These are phyloP conservation scores for Takashimella tepidaria DNA, from an alignment of 1,284 basidiomycete genomes.

Conservation along the genomic window DNA sequence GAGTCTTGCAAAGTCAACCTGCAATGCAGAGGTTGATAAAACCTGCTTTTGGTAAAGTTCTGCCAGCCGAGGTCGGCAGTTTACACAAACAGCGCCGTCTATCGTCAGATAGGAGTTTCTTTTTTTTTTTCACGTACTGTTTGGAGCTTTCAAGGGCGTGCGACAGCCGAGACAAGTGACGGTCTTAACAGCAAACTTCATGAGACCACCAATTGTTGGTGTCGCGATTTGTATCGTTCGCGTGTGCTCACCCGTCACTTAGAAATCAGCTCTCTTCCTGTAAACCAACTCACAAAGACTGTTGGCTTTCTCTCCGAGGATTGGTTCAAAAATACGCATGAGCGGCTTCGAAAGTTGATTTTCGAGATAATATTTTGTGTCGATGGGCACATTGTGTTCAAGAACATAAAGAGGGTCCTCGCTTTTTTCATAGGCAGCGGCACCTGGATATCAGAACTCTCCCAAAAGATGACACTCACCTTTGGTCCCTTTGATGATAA, in stretches of 20 bases:
- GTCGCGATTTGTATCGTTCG: conserved; percentile 89
- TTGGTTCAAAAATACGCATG: conserved; percentile 95
- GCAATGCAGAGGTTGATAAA: conserved; percentile 63
- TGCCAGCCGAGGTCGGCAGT: conserved; percentile 74
- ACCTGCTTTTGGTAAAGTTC: conserved; percentile 89
- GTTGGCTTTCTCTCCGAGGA: conserved; percentile 80
- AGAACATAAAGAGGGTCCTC: conserved; percentile 93
- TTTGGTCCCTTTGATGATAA: conserved; percentile 92
- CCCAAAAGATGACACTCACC: conserved; percentile 58
- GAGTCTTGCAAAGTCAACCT: conserved; percentile 83
- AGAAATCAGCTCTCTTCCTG: too few relatives aligned
- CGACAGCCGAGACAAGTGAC: conserved; percentile 90
- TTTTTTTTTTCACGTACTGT: conserved; percentile 53
- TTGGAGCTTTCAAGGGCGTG: conserved; percentile 66
- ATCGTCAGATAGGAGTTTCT: conserved; percentile 10
- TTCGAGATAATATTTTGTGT: conserved; percentile 94
- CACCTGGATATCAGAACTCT: conserved; percentile 53
- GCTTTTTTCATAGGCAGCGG: conserved; percentile 96
- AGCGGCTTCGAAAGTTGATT: conserved; percentile 93
- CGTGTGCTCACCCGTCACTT: conserved; percentile 91
- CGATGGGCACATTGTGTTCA: conserved; percentile 93
- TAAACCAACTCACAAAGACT: conserved; percentile 72
- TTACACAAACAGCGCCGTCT: conserved; percentile 90
- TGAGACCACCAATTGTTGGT: conserved; percentile 85
- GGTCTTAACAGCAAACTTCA: conserved; percentile 95